Conservation (phyloP, 2,329 filamentous ascomycete species). For the Penicillium fuscoglaucum region DNA sequence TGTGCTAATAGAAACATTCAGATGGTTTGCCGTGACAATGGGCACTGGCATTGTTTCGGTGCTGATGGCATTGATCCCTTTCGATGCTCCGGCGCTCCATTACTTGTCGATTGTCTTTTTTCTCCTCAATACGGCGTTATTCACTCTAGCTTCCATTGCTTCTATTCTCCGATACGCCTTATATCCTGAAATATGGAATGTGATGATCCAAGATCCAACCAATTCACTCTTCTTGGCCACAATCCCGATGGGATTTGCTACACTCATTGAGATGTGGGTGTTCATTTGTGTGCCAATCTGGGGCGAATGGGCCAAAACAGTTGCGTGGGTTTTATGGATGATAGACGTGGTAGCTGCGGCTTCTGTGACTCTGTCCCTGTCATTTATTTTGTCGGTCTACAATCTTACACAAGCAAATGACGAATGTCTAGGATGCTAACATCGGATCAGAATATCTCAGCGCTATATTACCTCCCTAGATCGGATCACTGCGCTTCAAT, state of each 20-base stretch:
- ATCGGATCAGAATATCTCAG: constrained; percentile 37
- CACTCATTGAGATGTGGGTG: constrained; percentile 63
- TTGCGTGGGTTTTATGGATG: constrained; percentile 54
- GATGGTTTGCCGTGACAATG: constrained; percentile 64
- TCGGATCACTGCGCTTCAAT: constrained; percentile 63
- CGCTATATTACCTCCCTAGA: constrained; percentile 44
- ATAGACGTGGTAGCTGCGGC: constrained; percentile 50
- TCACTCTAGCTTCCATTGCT: constrained; percentile 55
- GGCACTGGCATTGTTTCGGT: constrained; percentile 68
- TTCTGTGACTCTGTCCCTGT: constrained; percentile 46
- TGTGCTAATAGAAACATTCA: constrained; percentile 14
- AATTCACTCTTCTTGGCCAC: constrained; percentile 66
- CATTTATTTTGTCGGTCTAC: constrained; percentile 56
- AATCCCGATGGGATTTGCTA: constrained; percentile 65
- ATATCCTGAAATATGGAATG: constrained; percentile 63
- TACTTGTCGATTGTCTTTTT: constrained; percentile 64
- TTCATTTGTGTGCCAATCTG: constrained; percentile 57
- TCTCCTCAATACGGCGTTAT: constrained; percentile 59
- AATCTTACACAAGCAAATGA: not conserved
- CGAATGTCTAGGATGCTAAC: constrained; percentile 23
- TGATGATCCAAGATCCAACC: constrained; percentile 63
- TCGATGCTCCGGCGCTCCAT: constrained; percentile 58
- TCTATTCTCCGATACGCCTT: constrained; percentile 60
- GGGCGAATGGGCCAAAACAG: constrained; percentile 53
- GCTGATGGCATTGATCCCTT: constrained; percentile 63